These are phyloP conservation scores for Ascochyta pisi DNA, from an alignment of 2,329 filamentous ascomycete genomes.

Conservation along the genomic window DNA sequence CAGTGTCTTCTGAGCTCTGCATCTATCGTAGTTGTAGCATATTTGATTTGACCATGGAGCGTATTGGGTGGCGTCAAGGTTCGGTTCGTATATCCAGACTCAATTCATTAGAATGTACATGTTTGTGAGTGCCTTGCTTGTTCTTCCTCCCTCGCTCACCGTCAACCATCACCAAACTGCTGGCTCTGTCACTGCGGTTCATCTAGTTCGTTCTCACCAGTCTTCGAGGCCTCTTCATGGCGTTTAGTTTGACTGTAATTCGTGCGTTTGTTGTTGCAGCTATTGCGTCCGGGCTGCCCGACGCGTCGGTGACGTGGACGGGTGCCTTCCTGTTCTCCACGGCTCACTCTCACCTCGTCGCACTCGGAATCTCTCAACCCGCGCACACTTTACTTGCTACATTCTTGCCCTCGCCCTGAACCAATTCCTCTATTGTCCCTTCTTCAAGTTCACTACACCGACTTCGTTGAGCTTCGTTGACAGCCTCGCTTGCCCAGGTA, in stretches of 20 bases:
- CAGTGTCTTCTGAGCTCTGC: constrained; percentile 73
- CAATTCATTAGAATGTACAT: constrained; percentile 27
- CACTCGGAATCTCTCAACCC: neutral
- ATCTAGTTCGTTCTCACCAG: neutral
- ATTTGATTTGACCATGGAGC: constrained; percentile 36
- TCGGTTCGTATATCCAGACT: constrained; percentile 40
- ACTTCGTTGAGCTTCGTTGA: neutral
- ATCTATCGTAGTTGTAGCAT: constrained; percentile 34
- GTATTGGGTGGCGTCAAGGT: constrained; percentile 37
- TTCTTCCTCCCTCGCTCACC: neutral
- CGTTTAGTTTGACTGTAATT: neutral
- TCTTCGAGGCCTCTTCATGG: neutral
- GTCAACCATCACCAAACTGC: neutral
- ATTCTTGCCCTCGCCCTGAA: no score
- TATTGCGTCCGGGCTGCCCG: neutral
- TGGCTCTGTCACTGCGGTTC: neutral
- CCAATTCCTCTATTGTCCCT: no score
- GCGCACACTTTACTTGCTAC: no score
- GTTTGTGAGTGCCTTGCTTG: constrained; percentile 15
- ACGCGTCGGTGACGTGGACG: constrained; percentile 6
- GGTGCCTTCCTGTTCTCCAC: constrained; percentile 22
- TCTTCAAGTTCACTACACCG: no score
- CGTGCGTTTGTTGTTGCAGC: neutral
- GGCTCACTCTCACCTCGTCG: constrained; percentile 1
- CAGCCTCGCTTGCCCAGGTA: neutral